phyloP scores from a whole-genome alignment of 805 yeast genomes.

The Metschnikowia kunwiensis region DNA sequence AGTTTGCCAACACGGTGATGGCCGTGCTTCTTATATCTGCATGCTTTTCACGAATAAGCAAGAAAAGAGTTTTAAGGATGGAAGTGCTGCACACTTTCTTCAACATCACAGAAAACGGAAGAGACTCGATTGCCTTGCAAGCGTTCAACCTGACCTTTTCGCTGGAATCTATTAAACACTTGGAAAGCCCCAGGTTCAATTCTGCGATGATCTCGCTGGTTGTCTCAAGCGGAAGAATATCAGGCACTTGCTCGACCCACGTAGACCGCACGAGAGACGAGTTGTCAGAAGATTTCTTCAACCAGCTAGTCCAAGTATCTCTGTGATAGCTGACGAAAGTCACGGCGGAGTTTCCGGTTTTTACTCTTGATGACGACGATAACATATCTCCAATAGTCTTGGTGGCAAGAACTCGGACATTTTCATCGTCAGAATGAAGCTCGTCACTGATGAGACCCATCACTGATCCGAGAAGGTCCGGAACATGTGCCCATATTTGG shows the following conservation, averaged over 20 bases:
- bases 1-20: slow-evolving; percentile 49
- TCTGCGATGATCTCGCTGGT: slow-evolving; percentile 44
- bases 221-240: slow-evolving; percentile 43
- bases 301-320: slow-evolving; percentile 67
- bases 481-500: slow-evolving; percentile 74
- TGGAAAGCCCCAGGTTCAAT: slow-evolving; percentile 51
- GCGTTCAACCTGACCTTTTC: slow-evolving; percentile 68
- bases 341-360: slow-evolving; percentile 38
- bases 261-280: slow-evolving; percentile 59
- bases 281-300: slow-evolving; percentile 69
- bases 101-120: slow-evolving; percentile 48
- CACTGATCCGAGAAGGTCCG: slow-evolving; percentile 68
- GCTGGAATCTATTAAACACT: slow-evolving; percentile 71
- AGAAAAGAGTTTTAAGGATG: slow-evolving; percentile 53
- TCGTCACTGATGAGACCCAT: slow-evolving; percentile 81
- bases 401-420: slow-evolving; percentile 65
- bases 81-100: slow-evolving; percentile 44
- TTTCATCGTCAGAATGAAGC: slow-evolving; percentile 64
- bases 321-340: slow-evolving; percentile 58
- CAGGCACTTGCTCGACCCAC: slow-evolving; percentile 64
- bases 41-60: slow-evolving; percentile 70
- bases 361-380: slow-evolving; percentile 29
- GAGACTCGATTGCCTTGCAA: slow-evolving; percentile 46
- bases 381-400: slow-evolving; percentile 69
- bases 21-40: slow-evolving; percentile 59